Evolutionary conservation across 176 grass and related monocot species (phyloP).

Genomic region (Aegilops sharonensis): DNA sequence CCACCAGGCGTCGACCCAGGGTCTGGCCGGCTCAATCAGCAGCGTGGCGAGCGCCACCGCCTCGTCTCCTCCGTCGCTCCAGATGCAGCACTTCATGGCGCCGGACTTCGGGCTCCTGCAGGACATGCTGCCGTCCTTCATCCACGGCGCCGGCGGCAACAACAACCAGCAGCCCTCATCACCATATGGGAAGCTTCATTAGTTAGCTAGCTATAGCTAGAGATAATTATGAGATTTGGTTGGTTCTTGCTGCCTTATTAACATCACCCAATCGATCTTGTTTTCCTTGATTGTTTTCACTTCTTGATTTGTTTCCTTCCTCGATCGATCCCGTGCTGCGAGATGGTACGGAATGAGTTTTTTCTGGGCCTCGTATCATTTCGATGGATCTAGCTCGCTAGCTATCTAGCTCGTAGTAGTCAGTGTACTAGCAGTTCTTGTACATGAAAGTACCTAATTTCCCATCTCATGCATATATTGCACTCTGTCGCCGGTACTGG

Average conservation of each 20-base stretch:
- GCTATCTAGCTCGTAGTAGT: conserved; percentile 17
- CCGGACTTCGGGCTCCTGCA: conserved; percentile 82
- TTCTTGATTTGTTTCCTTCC: conserved; percentile 39
- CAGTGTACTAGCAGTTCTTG: conserved; percentile 40
- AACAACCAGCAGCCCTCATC: conserved; percentile 15
- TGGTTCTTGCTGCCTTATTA: conserved; percentile 40
- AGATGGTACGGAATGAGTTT: conserved; percentile 28
- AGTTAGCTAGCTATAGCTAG: conserved; percentile 30
- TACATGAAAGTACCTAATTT: conserved; percentile 48
- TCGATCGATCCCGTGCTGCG: conserved; percentile 4
- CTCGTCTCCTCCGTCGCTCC: conserved; percentile 25
- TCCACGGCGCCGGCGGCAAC: conserved; percentile 25
- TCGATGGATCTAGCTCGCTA: conserved; percentile 24
- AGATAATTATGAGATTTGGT: conserved; percentile 33
- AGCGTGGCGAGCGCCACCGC: not conserved
- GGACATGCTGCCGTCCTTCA: conserved; percentile 80
- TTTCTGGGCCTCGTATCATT: conserved; percentile 37
- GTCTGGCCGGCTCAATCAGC: conserved; percentile 24
- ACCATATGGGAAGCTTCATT: conserved; percentile 18
- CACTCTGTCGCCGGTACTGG: conserved; percentile 35
- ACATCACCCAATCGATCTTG: conserved; percentile 21
- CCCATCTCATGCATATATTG: conserved; percentile 34
- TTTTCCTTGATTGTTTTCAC: not conserved
- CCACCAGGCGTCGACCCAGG: not conserved
- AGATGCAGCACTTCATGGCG: conserved; percentile 65